Evolutionary conservation across 352 stramenopile species (phyloP), one percentile per base, ranked within the genome.

Genomic region (Thalassiosira hispida): DNA sequence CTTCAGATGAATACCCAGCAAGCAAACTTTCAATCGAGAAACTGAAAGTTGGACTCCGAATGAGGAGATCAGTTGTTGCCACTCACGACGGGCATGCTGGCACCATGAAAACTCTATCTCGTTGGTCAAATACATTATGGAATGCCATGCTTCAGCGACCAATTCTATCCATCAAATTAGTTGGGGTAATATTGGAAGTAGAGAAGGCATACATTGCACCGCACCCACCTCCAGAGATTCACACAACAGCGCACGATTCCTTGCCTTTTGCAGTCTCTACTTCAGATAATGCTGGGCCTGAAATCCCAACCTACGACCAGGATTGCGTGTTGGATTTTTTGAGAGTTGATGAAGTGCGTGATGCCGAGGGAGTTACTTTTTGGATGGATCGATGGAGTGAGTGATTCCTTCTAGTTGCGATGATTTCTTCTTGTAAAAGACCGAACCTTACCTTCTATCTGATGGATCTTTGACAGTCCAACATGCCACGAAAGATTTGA

Each of bases 121-220:
- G 14, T 55, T 47, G 18, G 61, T 11, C 49, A 65, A 64, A 42
- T 18, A 27, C 40, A 49, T 0, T 42, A 2, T 49, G 61, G 3
- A 46, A 65, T 40, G 14, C 65, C 16, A 9, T 74, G n/a, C 38
- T 80, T 29, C 55, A 64, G 18, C 70, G 55, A 40, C 68, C 67
- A 38, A 47, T 80, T 0, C 53, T 86, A 57, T 63, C 38, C 8
- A 55, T 86, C 47, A 69, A 74, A 51, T 59, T 86, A n/a, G 46
- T 52, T 22, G 65, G 67, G 23, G 68, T 82, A n/a, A 76, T 44
- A 12, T 64, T 86, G 29, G 25, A 79, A 23, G 63, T 83, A 1
- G 81, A 88, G 66, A 88, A 88, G 68, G 53, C 69, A 29, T 88
- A 88, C 44, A 40, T 85, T 67, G 76, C 76, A 38, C 81, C 81